Percentiles rank a stretch among this genome's conserved stretches.
Evolutionary conservation across 805 yeast species (phyloP).

Genomic region (Metschnikowia amazonensis): DNA sequence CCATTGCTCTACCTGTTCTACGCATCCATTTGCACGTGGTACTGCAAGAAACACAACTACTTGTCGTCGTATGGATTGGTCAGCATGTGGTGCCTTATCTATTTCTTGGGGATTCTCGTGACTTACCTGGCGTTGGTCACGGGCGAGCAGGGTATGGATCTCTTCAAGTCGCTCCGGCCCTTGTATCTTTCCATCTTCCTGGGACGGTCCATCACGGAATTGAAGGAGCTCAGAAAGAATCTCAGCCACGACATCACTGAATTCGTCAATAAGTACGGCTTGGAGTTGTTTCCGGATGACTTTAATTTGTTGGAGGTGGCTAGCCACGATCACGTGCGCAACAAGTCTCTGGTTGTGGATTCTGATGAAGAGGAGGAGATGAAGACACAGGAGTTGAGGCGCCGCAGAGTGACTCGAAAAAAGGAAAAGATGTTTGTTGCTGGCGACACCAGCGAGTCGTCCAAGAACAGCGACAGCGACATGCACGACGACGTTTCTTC

Average conservation of each 20-base stretch:
- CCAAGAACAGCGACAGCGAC: slow-evolving; percentile 18
- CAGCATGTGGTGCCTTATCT: slow-evolving; percentile 44
- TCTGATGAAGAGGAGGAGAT: slow-evolving; percentile 50
- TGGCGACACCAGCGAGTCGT: slow-evolving; percentile 6
- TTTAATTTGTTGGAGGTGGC: slow-evolving; percentile 56
- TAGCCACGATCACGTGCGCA: slow-evolving; percentile 29
- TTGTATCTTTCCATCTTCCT: slow-evolving; percentile 61
- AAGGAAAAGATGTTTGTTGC: slow-evolving; percentile 17
- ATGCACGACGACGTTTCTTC: slow-evolving; percentile 24
- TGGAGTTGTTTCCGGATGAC: slow-evolving; percentile 76
- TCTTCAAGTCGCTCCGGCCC: slow-evolving; percentile 79
- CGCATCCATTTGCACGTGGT: slow-evolving; percentile 57
- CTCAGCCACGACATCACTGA: slow-evolving; percentile 74
- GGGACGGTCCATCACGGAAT: slow-evolving; percentile 51
- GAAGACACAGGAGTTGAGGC: slow-evolving; percentile 45
- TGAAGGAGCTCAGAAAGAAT: slow-evolving; percentile 58
- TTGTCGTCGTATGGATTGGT: slow-evolving; percentile 22
- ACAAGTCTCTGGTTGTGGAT: slow-evolving; percentile 22
- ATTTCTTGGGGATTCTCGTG: slow-evolving; percentile 63
- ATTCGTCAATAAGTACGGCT: slow-evolving; percentile 75
- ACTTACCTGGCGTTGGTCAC: slow-evolving; percentile 88
- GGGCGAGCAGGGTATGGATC: slow-evolving; percentile 92
- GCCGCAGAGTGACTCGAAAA: slow-evolving; percentile 36
- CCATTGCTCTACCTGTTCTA: slow-evolving; percentile 82
- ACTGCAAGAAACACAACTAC: slow-evolving; percentile 15